Conservation (phyloP, 2,329 filamentous ascomycete genomes). For the Penicillium expansum region DNA sequence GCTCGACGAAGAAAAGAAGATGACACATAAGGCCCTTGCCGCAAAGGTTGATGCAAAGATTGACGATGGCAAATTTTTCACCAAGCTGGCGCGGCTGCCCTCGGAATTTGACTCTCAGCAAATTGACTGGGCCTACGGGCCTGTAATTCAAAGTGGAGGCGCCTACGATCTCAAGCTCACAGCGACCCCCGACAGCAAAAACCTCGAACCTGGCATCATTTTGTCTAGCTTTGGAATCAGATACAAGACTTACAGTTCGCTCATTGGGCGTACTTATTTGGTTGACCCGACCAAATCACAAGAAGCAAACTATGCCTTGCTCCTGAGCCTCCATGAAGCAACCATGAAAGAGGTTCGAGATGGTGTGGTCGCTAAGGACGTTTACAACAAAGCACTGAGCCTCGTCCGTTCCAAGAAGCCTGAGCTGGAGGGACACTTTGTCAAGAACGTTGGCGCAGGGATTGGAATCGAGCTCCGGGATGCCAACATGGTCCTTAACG, state of each 20-base stretch:
- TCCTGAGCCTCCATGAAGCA: constrained; percentile 79
- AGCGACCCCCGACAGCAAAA: constrained; percentile 74
- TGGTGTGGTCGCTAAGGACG: constrained; percentile 79
- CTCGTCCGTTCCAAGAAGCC: constrained; percentile 88
- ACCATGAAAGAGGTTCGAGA: constrained; percentile 89
- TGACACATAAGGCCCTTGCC: constrained; percentile 83
- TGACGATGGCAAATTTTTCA: constrained; percentile 92
- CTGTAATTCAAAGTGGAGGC: constrained; percentile 90
- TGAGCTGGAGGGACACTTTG: constrained; percentile 89
- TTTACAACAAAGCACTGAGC: constrained; percentile 81
- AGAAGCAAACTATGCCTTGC: constrained; percentile 88
- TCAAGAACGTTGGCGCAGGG: constrained; percentile 87
- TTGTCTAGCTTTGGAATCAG: constrained; percentile 86
- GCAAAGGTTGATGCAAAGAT: constrained; percentile 88
- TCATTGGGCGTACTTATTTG: constrained; percentile 89
- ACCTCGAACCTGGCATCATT: constrained; percentile 88
- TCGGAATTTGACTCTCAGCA: constrained; percentile 82
- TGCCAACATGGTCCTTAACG: constrained; percentile 75
- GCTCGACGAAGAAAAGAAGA: constrained; percentile 94
- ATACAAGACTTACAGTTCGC: constrained; percentile 93
- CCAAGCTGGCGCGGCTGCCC: constrained; percentile 75
- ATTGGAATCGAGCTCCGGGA: constrained; percentile 93
- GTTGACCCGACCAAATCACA: constrained; percentile 97
- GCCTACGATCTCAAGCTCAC: constrained; percentile 87
- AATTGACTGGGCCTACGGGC: constrained; percentile 90